A percentile compares a stretch with the other conserved stretches of the same genome.
These are phyloP conservation scores for Westerdykella aurantiaca DNA, from an alignment of 2,329 filamentous ascomycete species.

Conservation along the genomic window DNA sequence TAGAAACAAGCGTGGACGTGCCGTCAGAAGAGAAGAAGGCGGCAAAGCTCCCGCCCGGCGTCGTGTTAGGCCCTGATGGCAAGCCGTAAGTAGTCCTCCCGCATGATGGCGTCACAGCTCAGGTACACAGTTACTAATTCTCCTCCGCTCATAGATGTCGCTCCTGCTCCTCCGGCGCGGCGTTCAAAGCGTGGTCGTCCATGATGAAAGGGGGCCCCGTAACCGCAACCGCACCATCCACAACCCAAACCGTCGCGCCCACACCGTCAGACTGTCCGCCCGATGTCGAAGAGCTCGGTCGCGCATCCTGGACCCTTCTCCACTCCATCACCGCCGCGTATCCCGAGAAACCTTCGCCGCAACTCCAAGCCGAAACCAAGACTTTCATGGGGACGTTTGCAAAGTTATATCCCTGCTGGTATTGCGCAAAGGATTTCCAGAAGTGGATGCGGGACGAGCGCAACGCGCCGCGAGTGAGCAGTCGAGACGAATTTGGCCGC, in stretches of 20 bases:
- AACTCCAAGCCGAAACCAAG: constrained; percentile 69
- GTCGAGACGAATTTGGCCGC: constrained; percentile 63
- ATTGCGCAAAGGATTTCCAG: constrained; percentile 88
- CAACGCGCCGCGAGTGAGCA: constrained; percentile 58
- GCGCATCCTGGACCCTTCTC: constrained; percentile 86
- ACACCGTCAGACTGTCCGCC: constrained; percentile 69
- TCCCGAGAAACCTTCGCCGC: constrained; percentile 60
- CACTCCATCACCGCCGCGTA: constrained; percentile 89
- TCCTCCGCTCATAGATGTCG: constrained; percentile 54
- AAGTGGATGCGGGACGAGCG: constrained; percentile 62
- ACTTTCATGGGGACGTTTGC: constrained; percentile 77
- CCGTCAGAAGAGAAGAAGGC: constrained; percentile 28
- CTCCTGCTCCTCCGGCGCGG: constrained; percentile 52
- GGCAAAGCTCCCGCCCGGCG: constrained; percentile 61
- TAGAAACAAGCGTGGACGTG: constrained; percentile 20
- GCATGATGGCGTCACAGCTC: constrained; percentile 13
- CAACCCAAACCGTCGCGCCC: constrained; percentile 23
- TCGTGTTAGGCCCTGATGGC: constrained; percentile 72
- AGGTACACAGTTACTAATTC: constrained; percentile 2
- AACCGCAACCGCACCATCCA: constrained; percentile 31
- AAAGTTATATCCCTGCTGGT: constrained; percentile 90
- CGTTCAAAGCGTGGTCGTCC: constrained; percentile 29
- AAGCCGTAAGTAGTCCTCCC: constrained; percentile 61
- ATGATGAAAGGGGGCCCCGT: constrained; percentile 8
- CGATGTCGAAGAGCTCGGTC: constrained; percentile 81